Conservation (phyloP, 31 red algal species). For the Asparagopsis taxiformis region DNA sequence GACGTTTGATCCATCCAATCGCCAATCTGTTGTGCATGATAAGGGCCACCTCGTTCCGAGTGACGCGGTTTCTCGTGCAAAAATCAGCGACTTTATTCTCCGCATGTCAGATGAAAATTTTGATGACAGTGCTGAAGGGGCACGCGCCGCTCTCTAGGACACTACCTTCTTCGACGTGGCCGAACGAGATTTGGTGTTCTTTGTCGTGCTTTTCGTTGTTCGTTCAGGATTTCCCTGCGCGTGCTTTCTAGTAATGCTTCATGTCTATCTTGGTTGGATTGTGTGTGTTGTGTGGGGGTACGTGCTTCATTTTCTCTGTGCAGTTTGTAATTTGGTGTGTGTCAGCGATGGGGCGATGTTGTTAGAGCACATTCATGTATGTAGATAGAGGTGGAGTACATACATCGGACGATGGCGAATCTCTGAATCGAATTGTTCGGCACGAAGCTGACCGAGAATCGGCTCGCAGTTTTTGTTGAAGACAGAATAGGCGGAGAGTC, state of each 20-base stretch:
- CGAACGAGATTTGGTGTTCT: background rate
- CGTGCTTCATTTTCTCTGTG: too few relatives aligned
- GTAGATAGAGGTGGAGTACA: too few relatives aligned
- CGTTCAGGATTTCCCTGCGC: slow-evolving; percentile 32
- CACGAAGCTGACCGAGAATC: slow-evolving; percentile 46
- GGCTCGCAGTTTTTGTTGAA: slow-evolving; percentile 53
- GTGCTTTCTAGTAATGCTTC: slow-evolving; percentile 6
- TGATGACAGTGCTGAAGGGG: background rate
- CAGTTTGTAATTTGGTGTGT: too few relatives aligned
- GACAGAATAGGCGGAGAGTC: slow-evolving; percentile 69
- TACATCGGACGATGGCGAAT: slow-evolving; percentile 65
- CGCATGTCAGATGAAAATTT: slow-evolving; percentile 11
- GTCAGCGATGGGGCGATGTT: too few relatives aligned
- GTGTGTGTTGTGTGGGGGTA: too few relatives aligned
- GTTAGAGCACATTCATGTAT: too few relatives aligned
- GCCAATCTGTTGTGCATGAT: slow-evolving; percentile 39
- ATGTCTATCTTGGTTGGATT: slow-evolving; percentile 31
- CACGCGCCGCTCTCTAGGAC: background rate
- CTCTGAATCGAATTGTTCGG: slow-evolving; percentile 74
- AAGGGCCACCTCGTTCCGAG: slow-evolving; percentile 79
- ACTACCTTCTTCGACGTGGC: background rate
- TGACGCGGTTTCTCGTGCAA: slow-evolving; percentile 31
- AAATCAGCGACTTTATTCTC: slow-evolving; percentile 46
- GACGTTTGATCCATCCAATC: slow-evolving; percentile 16
- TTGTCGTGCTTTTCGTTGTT: slow-evolving; percentile 17